Base-by-base conservation (phyloP, 129 eudicot genomes). In the Tagetes patula region DNA sequence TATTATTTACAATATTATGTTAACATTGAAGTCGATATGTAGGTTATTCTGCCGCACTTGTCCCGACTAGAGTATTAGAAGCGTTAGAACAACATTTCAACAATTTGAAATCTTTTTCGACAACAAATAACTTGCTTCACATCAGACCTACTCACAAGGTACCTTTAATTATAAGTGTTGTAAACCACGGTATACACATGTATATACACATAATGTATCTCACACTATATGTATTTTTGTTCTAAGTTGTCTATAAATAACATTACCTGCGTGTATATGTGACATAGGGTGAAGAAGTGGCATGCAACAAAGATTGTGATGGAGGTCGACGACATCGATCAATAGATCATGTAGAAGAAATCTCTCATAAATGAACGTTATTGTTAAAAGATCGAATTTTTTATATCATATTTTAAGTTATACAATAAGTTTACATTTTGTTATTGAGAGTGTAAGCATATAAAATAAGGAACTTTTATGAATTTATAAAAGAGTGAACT, bases 331-430 rank as follows among this genome's bases (percentile, higher is more conserved):
- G 27, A 20, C 27, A 20, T 20, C 27, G 27, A 48, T 64, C 64
- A 75, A 32, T 13, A 2, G 55, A 75, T 34, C 73, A 54, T 13
- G 27, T 52, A 43, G 67, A 75, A 10, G 40, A 75, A n/a, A 67
- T 75, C 58, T 73, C 79, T 50, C 73, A 66, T 32, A 73, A 75
- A 54, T 75, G 79, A 73, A 75, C 56, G 8, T 75, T 75, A 75
- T 53, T 75, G 7, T 53, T 59, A 20, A 69, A 49, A 34, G 8
- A 4, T 3, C 20, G 0, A 10, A 10, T 3, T 33, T 8, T 59
- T 8, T 53, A 7, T 30, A 53, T n/a, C 6, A 6, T 56, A 56
- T 32, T 52, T 56, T 56, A 34, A 3, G 0, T 33, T 59, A 34
- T 34, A 20, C 27, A 12, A 33, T 59, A 59, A 9, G 3, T 59